Evolutionary conservation across 2,329 filamentous ascomycete species (phyloP).

Genomic region (Ophiostoma piceae): DNA sequence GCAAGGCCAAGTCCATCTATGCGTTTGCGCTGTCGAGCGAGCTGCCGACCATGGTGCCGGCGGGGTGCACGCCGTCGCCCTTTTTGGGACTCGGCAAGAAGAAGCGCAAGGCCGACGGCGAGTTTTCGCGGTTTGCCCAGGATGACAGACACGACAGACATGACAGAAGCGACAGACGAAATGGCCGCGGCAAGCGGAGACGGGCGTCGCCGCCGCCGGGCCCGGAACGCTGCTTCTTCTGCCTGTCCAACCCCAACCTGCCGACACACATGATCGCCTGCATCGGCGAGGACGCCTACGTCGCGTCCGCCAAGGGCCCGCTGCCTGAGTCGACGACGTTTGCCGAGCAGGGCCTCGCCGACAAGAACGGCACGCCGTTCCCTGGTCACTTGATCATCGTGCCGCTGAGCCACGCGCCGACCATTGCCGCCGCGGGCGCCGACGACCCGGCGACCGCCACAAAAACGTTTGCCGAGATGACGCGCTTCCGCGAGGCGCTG

Average conservation of each 20-base stretch:
- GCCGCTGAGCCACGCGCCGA: constrained; percentile 75
- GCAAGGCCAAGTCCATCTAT: constrained; percentile 76
- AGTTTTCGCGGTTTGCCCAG: constrained; percentile 49
- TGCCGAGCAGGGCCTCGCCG: constrained; percentile 50
- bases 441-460: constrained; percentile 46
- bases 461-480: constrained; percentile 74
- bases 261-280: constrained; percentile 84
- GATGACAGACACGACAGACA: constrained; percentile 36
- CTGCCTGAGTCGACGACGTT: constrained; percentile 69
- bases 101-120: constrained; percentile 32
- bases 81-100: constrained; percentile 39
- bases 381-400: constrained; percentile 89
- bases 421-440: constrained; percentile 56
- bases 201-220: constrained; percentile 54
- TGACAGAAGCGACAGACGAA: constrained; percentile 31
- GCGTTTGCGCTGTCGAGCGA: constrained; percentile 69
- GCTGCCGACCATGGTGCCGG: constrained; percentile 55
- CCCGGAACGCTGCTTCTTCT: constrained; percentile 88
- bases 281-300: constrained; percentile 79
- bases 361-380: constrained; percentile 43
- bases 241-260: constrained; percentile 77
- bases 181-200: constrained; percentile 41
- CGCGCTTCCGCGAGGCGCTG: constrained; percentile 67
- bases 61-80: constrained; percentile 71
- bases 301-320: constrained; percentile 89